Percentiles rank a stretch among this genome's conserved stretches.
phyloP scores from a whole-genome alignment of 768 basidiomycete genomes.

The Tulasnella sp. region DNA sequence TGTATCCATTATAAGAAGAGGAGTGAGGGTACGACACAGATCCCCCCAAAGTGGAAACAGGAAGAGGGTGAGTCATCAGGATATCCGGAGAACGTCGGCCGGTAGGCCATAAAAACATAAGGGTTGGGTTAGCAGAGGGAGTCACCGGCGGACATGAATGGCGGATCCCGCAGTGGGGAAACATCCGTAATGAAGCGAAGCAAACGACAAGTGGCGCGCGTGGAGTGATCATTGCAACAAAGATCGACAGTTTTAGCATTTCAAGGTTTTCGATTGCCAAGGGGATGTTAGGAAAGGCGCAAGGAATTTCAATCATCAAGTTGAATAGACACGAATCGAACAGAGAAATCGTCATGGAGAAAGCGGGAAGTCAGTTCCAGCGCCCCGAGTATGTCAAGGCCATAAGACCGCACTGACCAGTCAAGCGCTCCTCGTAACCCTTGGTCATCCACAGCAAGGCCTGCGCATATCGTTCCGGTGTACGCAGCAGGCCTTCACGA shows the following conservation, averaged over 20 bases:
- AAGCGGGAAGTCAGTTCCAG: not conserved
- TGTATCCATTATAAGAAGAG: not conserved
- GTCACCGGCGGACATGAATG: too few relatives aligned
- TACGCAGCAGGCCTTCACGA: constrained; percentile 82
- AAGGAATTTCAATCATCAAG: constrained; percentile 7
- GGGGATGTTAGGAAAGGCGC: not conserved
- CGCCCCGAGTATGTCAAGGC: too few relatives aligned
- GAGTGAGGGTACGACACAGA: not conserved
- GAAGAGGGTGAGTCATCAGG: not conserved
- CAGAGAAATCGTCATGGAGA: not conserved
- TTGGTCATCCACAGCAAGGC: constrained; percentile 98
- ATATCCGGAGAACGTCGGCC: not conserved
- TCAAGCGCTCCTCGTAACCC: constrained; percentile 92
- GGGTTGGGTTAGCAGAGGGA: too few relatives aligned
- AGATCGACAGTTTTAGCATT: too few relatives aligned
- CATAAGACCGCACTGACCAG: constrained; percentile 46
- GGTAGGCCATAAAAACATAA: not conserved
- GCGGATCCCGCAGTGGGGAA: too few relatives aligned
- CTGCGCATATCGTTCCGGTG: constrained; percentile 93
- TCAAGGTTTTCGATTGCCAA: not conserved
- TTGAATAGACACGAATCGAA: too few relatives aligned
- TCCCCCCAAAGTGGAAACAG: not conserved
- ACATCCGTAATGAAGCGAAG: too few relatives aligned
- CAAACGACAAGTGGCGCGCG: too few relatives aligned
- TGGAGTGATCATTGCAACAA: too few relatives aligned